Base-by-base conservation (phyloP, 2,329 filamentous ascomycete genomes). In the Microsporum ferrugineum region DNA sequence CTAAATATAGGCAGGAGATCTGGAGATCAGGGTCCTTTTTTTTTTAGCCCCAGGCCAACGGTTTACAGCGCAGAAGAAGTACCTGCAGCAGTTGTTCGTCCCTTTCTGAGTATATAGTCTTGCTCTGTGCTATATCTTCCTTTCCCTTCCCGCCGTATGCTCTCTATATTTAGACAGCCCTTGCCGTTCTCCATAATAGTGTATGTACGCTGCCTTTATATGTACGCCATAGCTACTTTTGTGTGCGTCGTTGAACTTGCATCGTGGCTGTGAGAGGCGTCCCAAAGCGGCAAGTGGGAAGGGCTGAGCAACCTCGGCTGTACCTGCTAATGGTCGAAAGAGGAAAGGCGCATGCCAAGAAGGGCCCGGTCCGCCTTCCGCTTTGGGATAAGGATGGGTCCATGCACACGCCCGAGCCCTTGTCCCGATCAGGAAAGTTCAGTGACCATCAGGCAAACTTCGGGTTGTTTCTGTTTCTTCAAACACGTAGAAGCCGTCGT, bases 251-350 rank as follows among this genome's bases (percentile, higher is more conserved):
- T 17, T 5, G 7, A 17, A 17, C n/a, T 6, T 45, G 45, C 23
- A 49, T 34, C 29, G 49, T 55, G 49, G 49, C 49, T 55, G 49
- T 55, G 49, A 36, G 6, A 36, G 31, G 10, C 31, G 31, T 55
- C 49, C 49, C 31, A 55, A 55, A 55, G 49, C 49, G 49, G 49
- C 6, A 55, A 55, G 49, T 55, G 49, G 49, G 49, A 53, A 55
- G 49, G 49, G 49, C 49, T 55, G 49, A 55, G 49, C 49, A 34
- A 23, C 49, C 49, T 55, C 49, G 49, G 49, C 31, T 55, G 45
- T 55, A n/a, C 49, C 31, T 55, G 31, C 49, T 10, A 31, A 23
- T 33, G 29, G 5, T 31, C 49, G 1, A 55, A 55, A 55, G 31
- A 12, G 49, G 49, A 55, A 55, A 55, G 49, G 31, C 14, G 12